These are phyloP conservation scores for Mycena chlorophos DNA, from an alignment of 768 basidiomycete genomes.

Conservation along the genomic window DNA sequence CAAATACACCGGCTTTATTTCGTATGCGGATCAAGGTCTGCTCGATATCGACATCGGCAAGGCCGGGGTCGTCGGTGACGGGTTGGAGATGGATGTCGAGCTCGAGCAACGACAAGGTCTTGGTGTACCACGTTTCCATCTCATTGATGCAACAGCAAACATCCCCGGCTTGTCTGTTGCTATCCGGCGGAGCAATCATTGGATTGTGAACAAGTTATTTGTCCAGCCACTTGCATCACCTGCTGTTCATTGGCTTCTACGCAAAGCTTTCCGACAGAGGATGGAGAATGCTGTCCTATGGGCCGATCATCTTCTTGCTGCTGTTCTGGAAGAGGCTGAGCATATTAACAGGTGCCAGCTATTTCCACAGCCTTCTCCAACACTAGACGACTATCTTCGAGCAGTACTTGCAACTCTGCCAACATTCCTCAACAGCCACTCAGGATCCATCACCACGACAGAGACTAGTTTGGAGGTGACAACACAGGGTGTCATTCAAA, in stretches of 20 bases:
- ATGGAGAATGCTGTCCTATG: slow-evolving; percentile 27
- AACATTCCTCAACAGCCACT: slow-evolving; percentile 13
- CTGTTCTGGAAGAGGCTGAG: slow-evolving; percentile 26
- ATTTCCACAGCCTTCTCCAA: slow-evolving; percentile 12
- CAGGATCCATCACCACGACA: neutral
- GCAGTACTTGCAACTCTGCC: slow-evolving; percentile 30
- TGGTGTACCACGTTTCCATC: slow-evolving; percentile 31
- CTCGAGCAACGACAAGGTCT: slow-evolving; percentile 28
- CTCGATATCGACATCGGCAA: slow-evolving; percentile 36
- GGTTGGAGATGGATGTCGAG: slow-evolving; percentile 33
- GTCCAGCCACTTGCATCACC: slow-evolving; percentile 39
- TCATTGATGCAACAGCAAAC: slow-evolving; percentile 32
- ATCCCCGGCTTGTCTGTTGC: slow-evolving; percentile 32
- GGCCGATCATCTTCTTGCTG: slow-evolving; percentile 30
- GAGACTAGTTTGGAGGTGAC: slow-evolving; percentile 26
- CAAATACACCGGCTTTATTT: slow-evolving; percentile 31
- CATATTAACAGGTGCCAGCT: slow-evolving; percentile 6
- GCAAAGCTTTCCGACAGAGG: slow-evolving; percentile 30
- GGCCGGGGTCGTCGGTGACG: slow-evolving; percentile 19
- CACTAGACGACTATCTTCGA: slow-evolving; percentile 30
- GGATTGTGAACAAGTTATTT: slow-evolving; percentile 39
- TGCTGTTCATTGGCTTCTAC: slow-evolving; percentile 28
- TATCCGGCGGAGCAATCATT: slow-evolving; percentile 39
- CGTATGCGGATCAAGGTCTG: slow-evolving; percentile 41
- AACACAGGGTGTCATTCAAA: slow-evolving; percentile 32